These are phyloP conservation scores for Parafenestella ontariensis DNA, from an alignment of 2,329 filamentous ascomycete genomes.

Conservation along the genomic window DNA sequence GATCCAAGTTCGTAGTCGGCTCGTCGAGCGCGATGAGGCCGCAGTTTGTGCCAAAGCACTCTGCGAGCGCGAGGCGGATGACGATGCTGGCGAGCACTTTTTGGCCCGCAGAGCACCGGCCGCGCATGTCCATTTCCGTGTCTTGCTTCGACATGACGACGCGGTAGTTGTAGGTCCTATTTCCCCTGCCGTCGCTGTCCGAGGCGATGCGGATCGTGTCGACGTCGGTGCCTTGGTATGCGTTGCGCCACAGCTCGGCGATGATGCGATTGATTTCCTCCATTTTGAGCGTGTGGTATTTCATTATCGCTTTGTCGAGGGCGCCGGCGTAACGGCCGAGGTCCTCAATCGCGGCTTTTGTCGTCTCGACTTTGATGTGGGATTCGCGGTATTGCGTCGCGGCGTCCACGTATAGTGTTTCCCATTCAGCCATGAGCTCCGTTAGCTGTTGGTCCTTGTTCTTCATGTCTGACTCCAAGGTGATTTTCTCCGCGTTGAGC, in stretches of 20 bases:
- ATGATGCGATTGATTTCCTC: constrained; percentile 96
- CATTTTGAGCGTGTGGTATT: constrained; percentile 96
- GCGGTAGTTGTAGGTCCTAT: constrained; percentile 93
- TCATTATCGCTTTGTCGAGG: constrained; percentile 96
- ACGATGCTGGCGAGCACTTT: constrained; percentile 97
- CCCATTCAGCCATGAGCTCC: constrained; percentile 77
- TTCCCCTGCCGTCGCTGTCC: constrained; percentile 79
- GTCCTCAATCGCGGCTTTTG: constrained; percentile 91
- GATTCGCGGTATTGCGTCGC: constrained; percentile 81
- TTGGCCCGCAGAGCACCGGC: constrained; percentile 93
- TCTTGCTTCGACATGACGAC: constrained; percentile 97
- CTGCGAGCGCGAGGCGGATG: constrained; percentile 92
- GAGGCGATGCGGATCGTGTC: constrained; percentile 96
- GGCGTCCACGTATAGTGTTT: constrained; percentile 86
- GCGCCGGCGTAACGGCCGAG: constrained; percentile 81
- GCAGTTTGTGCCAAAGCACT: constrained; percentile 96
- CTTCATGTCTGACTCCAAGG: constrained; percentile 78
- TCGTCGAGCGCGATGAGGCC: constrained; percentile 96
- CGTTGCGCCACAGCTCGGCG: constrained; percentile 94
- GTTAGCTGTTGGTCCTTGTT: constrained; percentile 83
- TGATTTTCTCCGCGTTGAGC: constrained; percentile 74
- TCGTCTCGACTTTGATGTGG: constrained; percentile 89
- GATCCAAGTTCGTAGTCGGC: constrained; percentile 94
- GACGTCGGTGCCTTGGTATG: constrained; percentile 96
- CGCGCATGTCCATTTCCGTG: constrained; percentile 99